Percentiles rank a stretch among this genome's conserved stretches.
Conservation (phyloP, 2,329 filamentous ascomycete species). For the Aureobasidium sp. region DNA sequence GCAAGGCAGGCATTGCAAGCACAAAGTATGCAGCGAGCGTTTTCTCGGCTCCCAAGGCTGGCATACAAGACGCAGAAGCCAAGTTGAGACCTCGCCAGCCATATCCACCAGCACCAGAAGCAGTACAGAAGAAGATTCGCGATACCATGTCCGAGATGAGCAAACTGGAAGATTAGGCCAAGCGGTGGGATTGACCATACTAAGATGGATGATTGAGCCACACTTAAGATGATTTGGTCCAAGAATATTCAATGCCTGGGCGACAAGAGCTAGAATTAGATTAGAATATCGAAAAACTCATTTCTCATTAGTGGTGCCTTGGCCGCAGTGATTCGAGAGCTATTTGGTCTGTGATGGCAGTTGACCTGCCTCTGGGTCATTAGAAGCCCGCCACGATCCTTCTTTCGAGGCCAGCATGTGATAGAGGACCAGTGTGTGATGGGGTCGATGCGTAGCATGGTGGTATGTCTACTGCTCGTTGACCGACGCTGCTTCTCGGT, state of each 20-base stretch:
- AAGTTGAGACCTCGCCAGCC: constrained; percentile 54
- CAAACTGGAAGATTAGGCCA: constrained; percentile 29
- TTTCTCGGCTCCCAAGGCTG: constrained; percentile 52
- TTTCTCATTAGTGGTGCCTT: constrained; percentile 11
- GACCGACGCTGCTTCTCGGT: not conserved
- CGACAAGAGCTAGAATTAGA: not conserved
- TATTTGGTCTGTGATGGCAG: not conserved
- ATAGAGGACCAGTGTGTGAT: not conserved
- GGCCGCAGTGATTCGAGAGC: not conserved
- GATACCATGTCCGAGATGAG: constrained; percentile 36
- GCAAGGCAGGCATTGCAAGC: constrained; percentile 58
- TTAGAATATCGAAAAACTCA: not conserved
- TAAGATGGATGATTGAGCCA: not conserved
- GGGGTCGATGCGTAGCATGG: not conserved
- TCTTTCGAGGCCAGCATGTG: no score
- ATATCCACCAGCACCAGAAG: constrained; percentile 46
- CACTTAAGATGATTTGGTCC: not conserved
- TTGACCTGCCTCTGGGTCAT: not conserved
- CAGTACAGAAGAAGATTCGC: constrained; percentile 37
- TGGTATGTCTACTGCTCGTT: not conserved
- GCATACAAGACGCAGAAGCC: constrained; percentile 52
- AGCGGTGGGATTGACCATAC: not conserved
- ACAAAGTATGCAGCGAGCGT: constrained; percentile 62
- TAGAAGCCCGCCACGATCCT: not conserved
- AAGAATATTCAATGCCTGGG: not conserved